Evolutionary conservation across 805 yeast species (phyloP).

Genomic region (Schwanniomyces sp.): DNA sequence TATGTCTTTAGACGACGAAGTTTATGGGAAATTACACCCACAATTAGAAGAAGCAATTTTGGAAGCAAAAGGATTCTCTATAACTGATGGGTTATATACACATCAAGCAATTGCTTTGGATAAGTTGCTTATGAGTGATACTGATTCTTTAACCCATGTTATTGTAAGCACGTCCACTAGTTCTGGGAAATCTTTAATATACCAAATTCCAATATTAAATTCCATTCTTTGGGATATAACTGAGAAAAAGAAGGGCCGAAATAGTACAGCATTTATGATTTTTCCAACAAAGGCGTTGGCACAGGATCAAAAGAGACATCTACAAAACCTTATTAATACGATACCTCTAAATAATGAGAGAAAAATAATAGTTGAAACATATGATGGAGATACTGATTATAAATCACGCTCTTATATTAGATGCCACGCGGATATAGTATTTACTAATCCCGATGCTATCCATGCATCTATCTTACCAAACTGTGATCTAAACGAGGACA

Average conservation of each 20-base stretch:
- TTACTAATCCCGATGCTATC: slow-evolving; percentile 94
- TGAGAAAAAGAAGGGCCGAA: slow-evolving; percentile 23
- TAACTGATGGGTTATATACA: slow-evolving; percentile 55
- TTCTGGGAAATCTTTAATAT: slow-evolving; percentile 91
- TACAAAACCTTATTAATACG: slow-evolving; percentile 53
- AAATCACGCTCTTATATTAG: slow-evolving; percentile 54
- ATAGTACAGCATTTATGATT: slow-evolving; percentile 73
- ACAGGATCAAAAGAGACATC: slow-evolving; percentile 90
- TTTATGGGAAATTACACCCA: slow-evolving; percentile 38
- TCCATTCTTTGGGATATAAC: slow-evolving; percentile 37
- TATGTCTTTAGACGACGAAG: slow-evolving; percentile 38
- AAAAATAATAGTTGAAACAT: slow-evolving; percentile 66
- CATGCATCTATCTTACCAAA: slow-evolving; percentile 84
- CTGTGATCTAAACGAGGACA: slow-evolving; percentile 40
- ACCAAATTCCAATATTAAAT: slow-evolving; percentile 79
- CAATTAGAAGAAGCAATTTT: slow-evolving; percentile 50
- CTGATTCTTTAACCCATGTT: slow-evolving; percentile 53
- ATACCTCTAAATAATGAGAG: slow-evolving; percentile 42
- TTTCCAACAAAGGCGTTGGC: slow-evolving; percentile 98
- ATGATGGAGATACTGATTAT: slow-evolving; percentile 89
- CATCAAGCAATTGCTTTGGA: slow-evolving; percentile 85
- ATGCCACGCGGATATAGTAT: slow-evolving; percentile 69
- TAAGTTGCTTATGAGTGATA: slow-evolving; percentile 37
- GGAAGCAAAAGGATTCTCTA: slow-evolving; percentile 40
- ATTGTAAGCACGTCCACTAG: slow-evolving; percentile 94